phyloP scores from a whole-genome alignment of 2,329 filamentous ascomycete species.

The Botrytis elliptica region DNA sequence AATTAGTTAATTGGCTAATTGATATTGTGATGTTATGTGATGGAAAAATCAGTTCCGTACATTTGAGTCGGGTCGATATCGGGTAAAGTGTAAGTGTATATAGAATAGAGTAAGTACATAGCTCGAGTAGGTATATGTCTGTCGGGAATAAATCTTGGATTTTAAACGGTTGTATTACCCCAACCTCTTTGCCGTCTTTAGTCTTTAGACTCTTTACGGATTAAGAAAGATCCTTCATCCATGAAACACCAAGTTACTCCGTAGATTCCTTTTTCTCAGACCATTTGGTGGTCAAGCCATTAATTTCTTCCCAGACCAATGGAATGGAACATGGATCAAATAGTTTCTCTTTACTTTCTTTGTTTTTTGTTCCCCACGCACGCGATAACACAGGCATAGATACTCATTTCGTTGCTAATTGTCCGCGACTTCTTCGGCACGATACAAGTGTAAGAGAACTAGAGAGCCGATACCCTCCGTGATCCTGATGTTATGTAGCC shows the following conservation, averaged over 20 bases:
- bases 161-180: not conserved
- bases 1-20: not conserved
- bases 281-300: not conserved
- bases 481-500: not conserved
- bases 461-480: not conserved
- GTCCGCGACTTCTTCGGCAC: no score
- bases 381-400: not conserved
- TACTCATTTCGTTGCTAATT: not conserved
- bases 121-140: not conserved
- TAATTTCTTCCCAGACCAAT: not conserved
- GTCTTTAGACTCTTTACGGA: not conserved
- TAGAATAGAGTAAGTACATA: no score
- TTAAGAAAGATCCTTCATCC: not conserved
- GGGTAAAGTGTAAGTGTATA: not conserved
- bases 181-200: not conserved
- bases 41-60: not conserved
- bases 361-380: not conserved
- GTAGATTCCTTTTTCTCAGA: not conserved
- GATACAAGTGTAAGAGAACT: not conserved
- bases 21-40: slow-evolving; percentile 11
- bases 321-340: not conserved
- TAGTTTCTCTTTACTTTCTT: not conserved
- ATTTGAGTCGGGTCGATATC: not conserved
- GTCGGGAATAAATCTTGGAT: not conserved
- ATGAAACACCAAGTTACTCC: not conserved